Evolutionary conservation across 305 asterid species (phyloP).

Genomic region (Solanum chacoense): DNA sequence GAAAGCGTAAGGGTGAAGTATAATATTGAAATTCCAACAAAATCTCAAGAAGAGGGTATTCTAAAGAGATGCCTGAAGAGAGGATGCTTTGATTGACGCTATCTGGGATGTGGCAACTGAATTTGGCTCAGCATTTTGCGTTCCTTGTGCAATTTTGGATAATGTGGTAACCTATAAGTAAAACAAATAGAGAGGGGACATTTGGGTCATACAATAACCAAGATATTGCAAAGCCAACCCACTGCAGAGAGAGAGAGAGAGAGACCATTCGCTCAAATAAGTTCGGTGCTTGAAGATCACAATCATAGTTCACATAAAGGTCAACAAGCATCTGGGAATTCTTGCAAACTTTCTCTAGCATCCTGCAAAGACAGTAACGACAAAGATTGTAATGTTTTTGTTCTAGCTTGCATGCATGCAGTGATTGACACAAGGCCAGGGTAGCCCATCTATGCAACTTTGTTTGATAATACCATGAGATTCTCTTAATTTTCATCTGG

Average conservation of each 20-base stretch:
- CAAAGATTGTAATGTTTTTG: neutral
- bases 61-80: conserved; percentile 69
- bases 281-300: conserved; percentile 98
- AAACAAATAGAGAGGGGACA: conserved; percentile 22
- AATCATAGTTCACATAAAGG: conserved; percentile 94
- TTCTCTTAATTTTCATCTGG: neutral
- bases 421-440: neutral
- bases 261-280: conserved; percentile 87
- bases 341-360: conserved; percentile 94
- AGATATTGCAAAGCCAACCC: neutral
- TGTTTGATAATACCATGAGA: neutral
- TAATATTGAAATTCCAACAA: conserved; percentile 6
- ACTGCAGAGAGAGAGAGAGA: neutral
- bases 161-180: conserved; percentile 58
- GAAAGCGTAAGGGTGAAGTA: conserved; percentile 1
- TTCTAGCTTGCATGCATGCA: neutral
- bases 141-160: conserved; percentile 94
- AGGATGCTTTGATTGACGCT: conserved; percentile 73
- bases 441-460: neutral
- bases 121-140: conserved; percentile 71
- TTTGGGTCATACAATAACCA: neutral
- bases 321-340: conserved; percentile 97
- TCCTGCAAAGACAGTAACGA: conserved; percentile 41
- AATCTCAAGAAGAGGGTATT: conserved; percentile 6
- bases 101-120: conserved; percentile 70